These are phyloP conservation scores for Arabis hirsuta DNA, from an alignment of 345 rosid species.

Conservation along the genomic window DNA sequence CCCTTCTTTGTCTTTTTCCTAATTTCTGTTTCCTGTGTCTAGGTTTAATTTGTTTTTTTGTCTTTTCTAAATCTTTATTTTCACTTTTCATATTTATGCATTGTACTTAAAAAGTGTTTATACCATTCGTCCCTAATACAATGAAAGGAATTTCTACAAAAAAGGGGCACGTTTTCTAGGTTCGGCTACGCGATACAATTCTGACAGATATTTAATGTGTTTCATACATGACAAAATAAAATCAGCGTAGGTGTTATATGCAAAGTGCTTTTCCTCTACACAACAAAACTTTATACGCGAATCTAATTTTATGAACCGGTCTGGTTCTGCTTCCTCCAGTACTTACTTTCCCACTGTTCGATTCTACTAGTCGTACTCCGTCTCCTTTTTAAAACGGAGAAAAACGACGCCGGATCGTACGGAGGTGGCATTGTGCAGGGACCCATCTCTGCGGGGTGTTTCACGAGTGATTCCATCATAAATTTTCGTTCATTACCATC, in stretches of 20 bases:
- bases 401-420: constrained; percentile 59
- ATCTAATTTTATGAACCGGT: constrained; percentile 32
- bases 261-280: constrained; percentile 21
- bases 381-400: constrained; percentile 42
- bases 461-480: constrained; percentile 72
- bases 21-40: too few species aligned
- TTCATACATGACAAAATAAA: background rate
- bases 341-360: constrained; percentile 55
- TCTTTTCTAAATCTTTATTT: too few species aligned
- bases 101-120: too few species aligned
- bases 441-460: constrained; percentile 51
- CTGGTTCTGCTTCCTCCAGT: constrained; percentile 49
- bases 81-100: too few species aligned
- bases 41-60: too few species aligned
- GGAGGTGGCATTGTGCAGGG: constrained; percentile 75
- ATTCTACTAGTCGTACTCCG: constrained; percentile 42
- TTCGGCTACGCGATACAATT: background rate
- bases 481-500: constrained; percentile 55
- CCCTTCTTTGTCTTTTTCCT: too few species aligned
- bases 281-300: constrained; percentile 23
- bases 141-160: constrained; percentile 23
- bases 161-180: background rate
- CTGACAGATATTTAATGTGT: constrained; percentile 4
- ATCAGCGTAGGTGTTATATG: background rate
- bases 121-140: too few species aligned